These are phyloP conservation scores for Candida xyloterini DNA, from an alignment of 805 yeast genomes.

Conservation along the genomic window DNA sequence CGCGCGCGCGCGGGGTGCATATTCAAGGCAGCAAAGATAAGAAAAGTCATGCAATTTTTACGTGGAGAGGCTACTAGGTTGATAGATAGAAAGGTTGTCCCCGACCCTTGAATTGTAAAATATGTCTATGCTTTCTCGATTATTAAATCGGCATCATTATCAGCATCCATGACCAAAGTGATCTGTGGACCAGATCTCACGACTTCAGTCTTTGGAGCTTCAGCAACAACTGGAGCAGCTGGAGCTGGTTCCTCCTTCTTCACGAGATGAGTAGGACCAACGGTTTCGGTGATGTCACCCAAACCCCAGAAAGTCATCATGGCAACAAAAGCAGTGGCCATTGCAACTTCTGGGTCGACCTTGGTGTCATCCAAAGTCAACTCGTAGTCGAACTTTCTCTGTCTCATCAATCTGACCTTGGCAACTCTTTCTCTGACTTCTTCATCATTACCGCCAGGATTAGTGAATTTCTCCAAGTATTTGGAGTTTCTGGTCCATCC, in stretches of 20 bases:
- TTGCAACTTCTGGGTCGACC: conserved; percentile 48
- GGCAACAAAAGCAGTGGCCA: conserved; percentile 59
- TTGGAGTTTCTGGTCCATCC: conserved; percentile 55
- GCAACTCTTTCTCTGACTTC: conserved; percentile 54
- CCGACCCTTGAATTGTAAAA: conserved; percentile 6
- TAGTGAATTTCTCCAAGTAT: conserved; percentile 48
- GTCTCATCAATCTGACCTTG: conserved; percentile 53
- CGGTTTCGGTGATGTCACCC: conserved; percentile 50
- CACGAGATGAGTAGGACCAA: conserved; percentile 44
- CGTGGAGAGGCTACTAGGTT: conserved; percentile 1
- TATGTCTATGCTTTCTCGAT: conserved; percentile 27
- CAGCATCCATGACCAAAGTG: conserved; percentile 29
- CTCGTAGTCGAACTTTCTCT: conserved; percentile 59
- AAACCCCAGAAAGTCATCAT: conserved; percentile 69
- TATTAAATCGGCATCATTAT: conserved; percentile 32
- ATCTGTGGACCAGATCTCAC: conserved; percentile 23
- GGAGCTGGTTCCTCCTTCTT: conserved; percentile 9
- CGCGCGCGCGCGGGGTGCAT: conserved; percentile 5
- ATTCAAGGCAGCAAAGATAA: conserved; percentile 8
- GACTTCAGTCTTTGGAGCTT: conserved; percentile 4
- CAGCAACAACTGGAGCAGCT: conserved; percentile 6
- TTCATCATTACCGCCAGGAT: conserved; percentile 56
- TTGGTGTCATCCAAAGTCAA: conserved; percentile 46
- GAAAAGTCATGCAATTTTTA: conserved; percentile 9
- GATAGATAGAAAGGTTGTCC: conserved; percentile 8